phyloP scores from a whole-genome alignment of 306 rosid genomes.

The Malus sylvestris region DNA sequence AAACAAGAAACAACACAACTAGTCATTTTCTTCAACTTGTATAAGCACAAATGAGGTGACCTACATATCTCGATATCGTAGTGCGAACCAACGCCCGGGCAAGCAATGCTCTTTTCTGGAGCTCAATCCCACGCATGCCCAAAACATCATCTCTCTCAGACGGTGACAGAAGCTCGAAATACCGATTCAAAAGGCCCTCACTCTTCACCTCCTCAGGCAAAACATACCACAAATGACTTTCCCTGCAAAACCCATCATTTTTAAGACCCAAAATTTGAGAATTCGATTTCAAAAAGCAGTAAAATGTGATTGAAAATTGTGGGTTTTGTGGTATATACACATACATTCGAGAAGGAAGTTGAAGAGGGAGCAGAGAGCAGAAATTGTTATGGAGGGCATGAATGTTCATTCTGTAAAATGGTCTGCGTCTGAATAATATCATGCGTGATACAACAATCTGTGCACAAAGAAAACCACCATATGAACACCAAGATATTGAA shows the following conservation, averaged over 20 bases:
- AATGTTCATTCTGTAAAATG: conserved; percentile 30
- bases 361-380: conserved; percentile 39
- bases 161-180: conserved; percentile 58
- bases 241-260: conserved; percentile 40
- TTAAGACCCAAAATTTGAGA: not conserved
- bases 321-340: not conserved
- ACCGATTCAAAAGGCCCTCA: conserved; percentile 43
- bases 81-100: conserved; percentile 82
- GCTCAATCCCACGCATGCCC: conserved; percentile 46
- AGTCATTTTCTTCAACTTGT: not conserved
- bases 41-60: conserved; percentile 16
- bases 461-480: not conserved
- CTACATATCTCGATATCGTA: conserved; percentile 75
- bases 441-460: conserved; percentile 19
- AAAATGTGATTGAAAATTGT: not conserved
- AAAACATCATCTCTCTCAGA: conserved; percentile 55
- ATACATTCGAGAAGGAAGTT: conserved; percentile 64
- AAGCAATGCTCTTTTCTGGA: conserved; percentile 59
- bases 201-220: conserved; percentile 63
- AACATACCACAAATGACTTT: conserved; percentile 81
- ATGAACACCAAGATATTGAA: too few relatives aligned
- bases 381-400: conserved; percentile 49
- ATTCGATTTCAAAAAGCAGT: not conserved
- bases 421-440: conserved; percentile 23
- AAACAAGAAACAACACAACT: not conserved